Evolutionary conservation across 176 grass and related monocot species (phyloP), one percentile per base, ranked within the genome.

Genomic region (Avena sativa): DNA sequence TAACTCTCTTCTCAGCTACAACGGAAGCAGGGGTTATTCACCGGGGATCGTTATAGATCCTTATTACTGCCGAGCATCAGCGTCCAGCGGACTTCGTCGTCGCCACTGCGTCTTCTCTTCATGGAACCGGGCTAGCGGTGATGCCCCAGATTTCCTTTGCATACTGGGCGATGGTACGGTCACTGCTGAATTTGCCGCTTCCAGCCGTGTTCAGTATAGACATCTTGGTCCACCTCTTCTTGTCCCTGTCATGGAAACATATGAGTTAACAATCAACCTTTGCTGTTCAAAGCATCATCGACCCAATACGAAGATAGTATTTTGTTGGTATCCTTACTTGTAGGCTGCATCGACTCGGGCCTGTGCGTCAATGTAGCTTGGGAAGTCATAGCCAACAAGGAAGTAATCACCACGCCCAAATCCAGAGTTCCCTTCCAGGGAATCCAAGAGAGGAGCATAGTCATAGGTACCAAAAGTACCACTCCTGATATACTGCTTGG

Each of bases 351-450:
- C 97, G 38, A 99, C 94, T 52, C 51, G 51, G 50, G 69, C 78
- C 57, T 99, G 97, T 14, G 97, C 89, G 74, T 99, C 92, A 38
- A 99, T 88, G 66, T 99, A 99, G 86, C 94, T 86, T 87, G 97
- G 87, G 80, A 99, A 99, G 91, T 99, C 97, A 84, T 92, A 87
- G 56, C 97, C 97, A 89, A 99, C 97, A 63, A 99, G 94, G 77
- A 99, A 99, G 92, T 99, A 99, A 47, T 99, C 97, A 57, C 94
- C 97, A 89, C 92, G 90, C 8, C 97, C 97, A 87, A 93, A 99
- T 85, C 97, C 93, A 77, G 93, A 93, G 77, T 97, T 88, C 80
- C 94, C 94, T 94, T 99, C 97, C 71, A 97, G 83, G 30, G 94
- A 99, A 91, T 92, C 92, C 83, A 99, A 91, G 81, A 99, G 97